A percentile compares a stretch with the other conserved stretches of the same genome.
Evolutionary conservation across 192 early-diverging fungal genomes (phyloP).

Genomic region (Dimargaris cristalligena): DNA sequence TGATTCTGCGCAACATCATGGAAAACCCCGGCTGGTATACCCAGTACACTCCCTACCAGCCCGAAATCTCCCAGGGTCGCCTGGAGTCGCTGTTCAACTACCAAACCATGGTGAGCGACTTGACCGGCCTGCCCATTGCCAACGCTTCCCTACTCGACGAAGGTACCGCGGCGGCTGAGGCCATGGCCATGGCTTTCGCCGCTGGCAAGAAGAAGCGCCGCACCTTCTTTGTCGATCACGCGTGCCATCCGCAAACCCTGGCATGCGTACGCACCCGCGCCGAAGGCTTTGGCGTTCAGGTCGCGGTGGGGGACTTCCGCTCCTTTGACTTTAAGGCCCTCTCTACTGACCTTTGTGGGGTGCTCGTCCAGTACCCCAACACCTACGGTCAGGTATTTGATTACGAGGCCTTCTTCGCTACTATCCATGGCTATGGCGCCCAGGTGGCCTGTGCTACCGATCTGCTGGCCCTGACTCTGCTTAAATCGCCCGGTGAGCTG

Average conservation of each 20-base stretch:
- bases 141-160: constrained; percentile 98
- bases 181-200: constrained; percentile 70
- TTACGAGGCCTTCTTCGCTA: constrained; percentile 59
- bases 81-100: constrained; percentile 93
- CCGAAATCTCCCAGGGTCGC: constrained; percentile 97
- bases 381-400: constrained; percentile 75
- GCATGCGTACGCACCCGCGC: constrained; percentile 81
- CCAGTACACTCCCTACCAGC: constrained; percentile 98
- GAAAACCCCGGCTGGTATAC: constrained; percentile 99
- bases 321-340: constrained; percentile 58
- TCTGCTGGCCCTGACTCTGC: constrained; percentile 75
- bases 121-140: constrained; percentile 90
- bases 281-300: constrained; percentile 86
- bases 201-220: constrained; percentile 59
- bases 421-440: constrained; percentile 57
- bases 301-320: constrained; percentile 69
- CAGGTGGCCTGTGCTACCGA: constrained; percentile 90
- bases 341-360: constrained; percentile 71
- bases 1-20: constrained; percentile 91
- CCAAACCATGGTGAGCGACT: constrained; percentile 91
- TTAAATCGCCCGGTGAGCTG: constrained; percentile 88
- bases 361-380: constrained; percentile 87
- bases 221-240: constrained; percentile 84
- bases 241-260: constrained; percentile 92
- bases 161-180: constrained; percentile 96